These are phyloP conservation scores for Hypoxylon lenormandii DNA, from an alignment of 495 filamentous ascomycete species.

Conservation along the genomic window DNA sequence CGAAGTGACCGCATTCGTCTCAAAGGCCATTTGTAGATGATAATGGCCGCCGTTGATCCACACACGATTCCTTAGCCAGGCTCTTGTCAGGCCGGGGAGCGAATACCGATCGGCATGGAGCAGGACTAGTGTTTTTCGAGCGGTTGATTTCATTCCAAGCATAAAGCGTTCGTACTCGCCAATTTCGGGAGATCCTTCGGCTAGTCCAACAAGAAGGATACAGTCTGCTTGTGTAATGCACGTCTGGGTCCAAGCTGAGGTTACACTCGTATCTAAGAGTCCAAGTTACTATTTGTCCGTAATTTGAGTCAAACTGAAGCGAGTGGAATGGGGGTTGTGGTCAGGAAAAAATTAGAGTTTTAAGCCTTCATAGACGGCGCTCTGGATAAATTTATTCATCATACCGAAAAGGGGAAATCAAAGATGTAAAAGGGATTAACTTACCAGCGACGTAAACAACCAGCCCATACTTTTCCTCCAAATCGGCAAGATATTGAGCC, in stretches of 20 bases:
- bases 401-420: slow-evolving; percentile 45
- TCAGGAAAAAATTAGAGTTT: slow-evolving; percentile 66
- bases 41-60: slow-evolving; percentile 99
- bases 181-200: slow-evolving; percentile 87
- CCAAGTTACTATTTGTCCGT: slow-evolving; percentile 37
- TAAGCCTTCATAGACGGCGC: slow-evolving; percentile 57
- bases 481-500: slow-evolving; percentile 92
- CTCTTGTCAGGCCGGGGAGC: slow-evolving; percentile 80
- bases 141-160: slow-evolving; percentile 96
- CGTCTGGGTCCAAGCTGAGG: slow-evolving; percentile 97
- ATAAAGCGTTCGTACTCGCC: slow-evolving; percentile 97
- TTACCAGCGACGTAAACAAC: slow-evolving; percentile 93
- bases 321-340: slow-evolving; percentile 21
- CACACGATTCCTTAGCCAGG: slow-evolving; percentile 90
- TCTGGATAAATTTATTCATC: slow-evolving; percentile 59
- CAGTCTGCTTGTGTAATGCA: slow-evolving; percentile 97
- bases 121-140: slow-evolving; percentile 92
- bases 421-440: slow-evolving; percentile 39
- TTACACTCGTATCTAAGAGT: slow-evolving; percentile 83
- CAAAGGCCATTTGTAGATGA: slow-evolving; percentile 95
- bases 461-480: slow-evolving; percentile 96
- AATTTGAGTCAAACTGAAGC: not conserved
- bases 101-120: slow-evolving; percentile 92
- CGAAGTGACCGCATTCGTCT: slow-evolving; percentile 78
- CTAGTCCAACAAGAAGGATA: slow-evolving; percentile 89